Conservation (phyloP, 495 filamentous ascomycete genomes). For the Penicillium coprophilum region DNA sequence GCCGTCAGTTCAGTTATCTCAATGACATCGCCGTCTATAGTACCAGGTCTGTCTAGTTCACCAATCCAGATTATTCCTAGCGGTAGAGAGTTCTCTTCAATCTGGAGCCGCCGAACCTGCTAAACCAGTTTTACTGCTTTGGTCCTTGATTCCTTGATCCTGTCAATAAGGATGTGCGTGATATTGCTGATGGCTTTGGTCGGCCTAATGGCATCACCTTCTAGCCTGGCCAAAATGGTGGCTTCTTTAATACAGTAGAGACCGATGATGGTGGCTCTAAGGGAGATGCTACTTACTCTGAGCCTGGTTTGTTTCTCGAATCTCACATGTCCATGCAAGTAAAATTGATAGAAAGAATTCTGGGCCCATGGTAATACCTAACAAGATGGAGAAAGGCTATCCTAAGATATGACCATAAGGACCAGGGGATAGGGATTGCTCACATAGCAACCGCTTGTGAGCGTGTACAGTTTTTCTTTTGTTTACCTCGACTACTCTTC, state of each 20-base stretch:
- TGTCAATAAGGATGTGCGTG: slow-evolving; percentile 42
- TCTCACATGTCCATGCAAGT: not conserved
- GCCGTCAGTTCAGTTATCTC: slow-evolving; percentile 46
- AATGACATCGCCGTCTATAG: slow-evolving; percentile 47
- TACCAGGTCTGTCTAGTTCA: too few species aligned
- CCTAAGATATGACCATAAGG: not conserved
- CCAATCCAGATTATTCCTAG: not conserved
- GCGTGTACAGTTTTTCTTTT: not conserved
- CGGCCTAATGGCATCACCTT: too few species aligned
- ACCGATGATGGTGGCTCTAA: too few species aligned
- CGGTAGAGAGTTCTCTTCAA: slow-evolving; percentile 44
- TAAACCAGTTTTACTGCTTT: slow-evolving; percentile 52
- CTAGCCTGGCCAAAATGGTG: too few species aligned
- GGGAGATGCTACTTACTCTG: too few species aligned
- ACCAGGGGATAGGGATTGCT: not conserved
- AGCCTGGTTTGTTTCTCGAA: not conserved
- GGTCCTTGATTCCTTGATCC: too few species aligned
- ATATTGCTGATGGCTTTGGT: slow-evolving; percentile 34
- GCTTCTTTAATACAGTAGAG: too few species aligned
- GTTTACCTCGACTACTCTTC: not conserved
- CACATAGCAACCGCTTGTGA: not conserved
- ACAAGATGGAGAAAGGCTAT: not conserved
- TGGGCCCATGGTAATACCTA: not conserved
- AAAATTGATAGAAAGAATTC: not conserved
- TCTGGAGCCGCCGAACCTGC: slow-evolving; percentile 48